Evolutionary conservation across 2,329 filamentous ascomycete genomes (phyloP).

Genomic region (Botrytis elliptica): DNA sequence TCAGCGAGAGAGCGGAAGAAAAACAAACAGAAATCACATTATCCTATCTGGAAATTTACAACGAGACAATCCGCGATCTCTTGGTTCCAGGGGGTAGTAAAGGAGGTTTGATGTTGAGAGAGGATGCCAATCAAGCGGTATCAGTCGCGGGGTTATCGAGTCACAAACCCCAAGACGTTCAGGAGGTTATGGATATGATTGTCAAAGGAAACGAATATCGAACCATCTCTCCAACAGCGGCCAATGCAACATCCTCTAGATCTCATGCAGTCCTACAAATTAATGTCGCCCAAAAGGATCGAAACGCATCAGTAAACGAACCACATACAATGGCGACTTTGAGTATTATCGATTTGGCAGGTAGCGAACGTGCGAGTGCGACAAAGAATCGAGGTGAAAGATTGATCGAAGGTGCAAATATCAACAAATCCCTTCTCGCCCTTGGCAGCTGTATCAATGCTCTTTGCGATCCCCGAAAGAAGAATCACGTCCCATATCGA

Average conservation of each 20-base stretch:
- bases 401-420: conserved; percentile 91
- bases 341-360: conserved; percentile 96
- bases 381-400: conserved; percentile 95
- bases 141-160: conserved; percentile 89
- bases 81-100: conserved; percentile 79
- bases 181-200: conserved; percentile 99
- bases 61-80: conserved; percentile 95
- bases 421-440: conserved; percentile 96
- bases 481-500: conserved; percentile 92
- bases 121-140: conserved; percentile 91
- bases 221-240: conserved; percentile 94
- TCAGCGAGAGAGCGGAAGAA: conserved; percentile 78
- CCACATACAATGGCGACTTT: conserved; percentile 97
- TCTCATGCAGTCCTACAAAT: conserved; percentile 97
- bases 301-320: conserved; percentile 88
- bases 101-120: conserved; percentile 82
- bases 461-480: conserved; percentile 87
- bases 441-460: conserved; percentile 98
- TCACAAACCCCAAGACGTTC: conserved; percentile 84
- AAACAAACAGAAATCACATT: conserved; percentile 88
- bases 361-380: conserved; percentile 91
- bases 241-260: conserved; percentile 94
- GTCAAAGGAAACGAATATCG: conserved; percentile 90
- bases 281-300: conserved; percentile 90
- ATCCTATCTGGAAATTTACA: conserved; percentile 98